These are phyloP conservation scores for Ophiocordyceps camponoti-saundersi DNA, from an alignment of 2,329 filamentous ascomycete genomes.

Conservation along the genomic window DNA sequence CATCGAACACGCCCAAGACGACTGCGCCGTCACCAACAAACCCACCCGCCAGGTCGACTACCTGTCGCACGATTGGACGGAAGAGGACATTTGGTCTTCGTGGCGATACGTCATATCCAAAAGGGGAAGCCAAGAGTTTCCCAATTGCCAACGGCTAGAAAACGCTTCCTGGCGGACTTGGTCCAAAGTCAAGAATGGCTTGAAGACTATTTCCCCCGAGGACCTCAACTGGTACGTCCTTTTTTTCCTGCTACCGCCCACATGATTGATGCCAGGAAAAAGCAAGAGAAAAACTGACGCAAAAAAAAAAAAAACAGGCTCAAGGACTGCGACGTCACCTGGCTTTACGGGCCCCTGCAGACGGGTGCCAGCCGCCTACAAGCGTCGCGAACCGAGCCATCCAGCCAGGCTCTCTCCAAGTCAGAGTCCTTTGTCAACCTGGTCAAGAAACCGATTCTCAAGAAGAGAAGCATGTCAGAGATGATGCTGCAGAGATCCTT, in stretches of 20 bases:
- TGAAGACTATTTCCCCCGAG: slow-evolving; percentile 80
- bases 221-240: slow-evolving; percentile 66
- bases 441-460: slow-evolving; percentile 77
- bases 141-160: slow-evolving; percentile 68
- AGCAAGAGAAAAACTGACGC: neutral
- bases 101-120: slow-evolving; percentile 87
- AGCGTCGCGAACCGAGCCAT: slow-evolving; percentile 21
- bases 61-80: slow-evolving; percentile 79
- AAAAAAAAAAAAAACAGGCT: slow-evolving; percentile 38
- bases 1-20: slow-evolving; percentile 54
- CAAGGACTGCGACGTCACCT: slow-evolving; percentile 94
- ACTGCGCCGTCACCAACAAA: slow-evolving; percentile 55
- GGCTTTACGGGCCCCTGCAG: slow-evolving; percentile 89
- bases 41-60: slow-evolving; percentile 90
- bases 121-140: slow-evolving; percentile 46
- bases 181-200: slow-evolving; percentile 78
- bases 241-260: neutral
- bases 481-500: slow-evolving; percentile 82
- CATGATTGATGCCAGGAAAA: too few relatives aligned
- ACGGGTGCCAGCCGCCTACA: slow-evolving; percentile 44
- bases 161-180: slow-evolving; percentile 97
- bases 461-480: slow-evolving; percentile 93
- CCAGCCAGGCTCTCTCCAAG: slow-evolving; percentile 30
- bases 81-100: slow-evolving; percentile 94
- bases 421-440: slow-evolving; percentile 46